A percentile compares a stretch with the other conserved stretches of the same genome.
These are phyloP conservation scores for Syzygium malaccense DNA, from an alignment of 441 rosid genomes.

Conservation along the genomic window DNA sequence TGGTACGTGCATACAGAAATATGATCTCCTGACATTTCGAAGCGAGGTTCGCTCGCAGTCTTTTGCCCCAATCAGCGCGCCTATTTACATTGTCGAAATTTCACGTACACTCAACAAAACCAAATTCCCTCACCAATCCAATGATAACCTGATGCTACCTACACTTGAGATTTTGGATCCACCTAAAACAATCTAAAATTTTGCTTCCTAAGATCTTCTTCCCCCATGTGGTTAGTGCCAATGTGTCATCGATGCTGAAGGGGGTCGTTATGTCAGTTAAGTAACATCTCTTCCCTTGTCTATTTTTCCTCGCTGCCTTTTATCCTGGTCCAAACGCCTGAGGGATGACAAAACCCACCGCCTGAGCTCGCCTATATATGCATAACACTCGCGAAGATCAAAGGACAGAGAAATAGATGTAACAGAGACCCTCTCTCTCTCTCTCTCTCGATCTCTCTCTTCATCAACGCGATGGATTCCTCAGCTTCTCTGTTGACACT, in stretches of 20 bases:
- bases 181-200: neutral
- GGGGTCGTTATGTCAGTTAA: neutral
- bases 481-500: neutral
- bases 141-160: accelerated
- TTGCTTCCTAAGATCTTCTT: neutral
- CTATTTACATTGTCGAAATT: neutral
- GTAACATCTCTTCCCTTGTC: neutral
- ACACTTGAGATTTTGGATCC: neutral
- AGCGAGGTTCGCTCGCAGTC: neutral
- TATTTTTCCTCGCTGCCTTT: neutral
- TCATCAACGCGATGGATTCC: neutral
- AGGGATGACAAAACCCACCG: neutral
- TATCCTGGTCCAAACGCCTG: neutral
- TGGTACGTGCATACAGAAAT: neutral
- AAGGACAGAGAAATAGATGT: neutral
- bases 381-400: neutral
- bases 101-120: neutral
- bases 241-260: neutral
- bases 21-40: neutral
- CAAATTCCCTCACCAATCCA: neutral
- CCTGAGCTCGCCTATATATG: neutral
- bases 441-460: neutral
- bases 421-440: neutral
- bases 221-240: neutral
- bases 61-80: neutral